Evolutionary conservation across 2,329 filamentous ascomycete genomes (phyloP), one percentile per base, ranked within the genome.

Genomic region (Talaromyces sp.): DNA sequence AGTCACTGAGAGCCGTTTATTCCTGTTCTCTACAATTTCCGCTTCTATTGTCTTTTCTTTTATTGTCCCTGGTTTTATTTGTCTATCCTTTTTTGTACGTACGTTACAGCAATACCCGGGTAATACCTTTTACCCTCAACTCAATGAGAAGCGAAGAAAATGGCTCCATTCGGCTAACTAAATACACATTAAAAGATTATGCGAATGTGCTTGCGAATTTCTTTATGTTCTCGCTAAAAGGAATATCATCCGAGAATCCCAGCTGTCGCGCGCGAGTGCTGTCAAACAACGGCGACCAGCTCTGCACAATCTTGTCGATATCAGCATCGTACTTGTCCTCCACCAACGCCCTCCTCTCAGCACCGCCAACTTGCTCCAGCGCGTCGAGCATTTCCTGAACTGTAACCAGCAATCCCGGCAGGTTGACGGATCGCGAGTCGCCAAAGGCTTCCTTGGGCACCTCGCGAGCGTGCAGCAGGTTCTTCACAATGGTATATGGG

Each of bases 301-400:
- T 84, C 64, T 83, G 78, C 70, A 88, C 71, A 61, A 88, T 85
- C 64, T 77, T 75, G 72, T 86, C 84, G 61, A 83, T 74, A 26
- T 74, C 80, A 31, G 78, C 77, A 65, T 85, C 80, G 61, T 78
- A 80, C 71, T 81, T 81, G 70, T 87, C 84, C 66, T 75, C 78
- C 19, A 87, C 72, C 14, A 83, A 72, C 58, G 72, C 72, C 66
- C 86, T 67, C 68, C 78, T 81, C 56, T 86, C 81, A 70, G 79
- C 75, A 0, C 85, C 85, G 10, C 82, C 85, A 51, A 84, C 76
- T 65, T 78, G 79, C 56, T 78, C 81, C 65, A 87, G 69, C 27
- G 82, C 83, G 68, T 86, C 83, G 74, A 86, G 76, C 74, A 87
- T 80, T 67, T 86, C 81, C 71, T 85, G 81, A n/a, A 85, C 77